phyloP scores from a whole-genome alignment of 306 rosid genomes.

The Lupinus albus region DNA sequence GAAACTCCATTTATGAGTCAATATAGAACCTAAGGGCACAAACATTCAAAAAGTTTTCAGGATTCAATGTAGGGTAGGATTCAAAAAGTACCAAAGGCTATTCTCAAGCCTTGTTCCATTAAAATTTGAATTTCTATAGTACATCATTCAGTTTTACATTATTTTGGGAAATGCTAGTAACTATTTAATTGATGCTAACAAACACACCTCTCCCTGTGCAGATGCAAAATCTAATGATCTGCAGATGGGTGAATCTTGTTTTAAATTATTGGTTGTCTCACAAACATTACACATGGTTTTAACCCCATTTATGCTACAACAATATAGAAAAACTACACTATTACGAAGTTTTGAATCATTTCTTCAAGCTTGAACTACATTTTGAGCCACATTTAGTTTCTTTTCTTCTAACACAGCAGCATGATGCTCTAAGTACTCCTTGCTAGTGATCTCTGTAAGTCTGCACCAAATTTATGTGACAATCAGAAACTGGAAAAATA shows the following conservation, averaged over 20 bases:
- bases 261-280: slow-evolving; percentile 23
- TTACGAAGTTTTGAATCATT: slow-evolving; percentile 13
- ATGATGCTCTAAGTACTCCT: slow-evolving; percentile 85
- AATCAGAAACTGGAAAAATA: slow-evolving; percentile 38
- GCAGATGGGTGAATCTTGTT: slow-evolving; percentile 22
- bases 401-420: slow-evolving; percentile 59
- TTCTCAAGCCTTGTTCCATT: slow-evolving; percentile 4
- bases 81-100: slow-evolving; percentile 12
- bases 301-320: slow-evolving; percentile 32
- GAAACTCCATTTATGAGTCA: too few relatives aligned
- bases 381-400: slow-evolving; percentile 36
- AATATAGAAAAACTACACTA: slow-evolving; percentile 25
- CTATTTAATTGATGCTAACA: neutral
- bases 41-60: too few relatives aligned
- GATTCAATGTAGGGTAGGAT: too few relatives aligned
- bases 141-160: slow-evolving; percentile 32
- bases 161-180: slow-evolving; percentile 7
- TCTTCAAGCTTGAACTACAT: slow-evolving; percentile 46
- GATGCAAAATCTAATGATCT: slow-evolving; percentile 24
- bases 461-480: slow-evolving; percentile 51
- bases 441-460: slow-evolving; percentile 91
- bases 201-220: slow-evolving; percentile 26
- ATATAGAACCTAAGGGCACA: too few relatives aligned
- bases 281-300: slow-evolving; percentile 26
- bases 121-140: slow-evolving; percentile 3